Conservation (phyloP, 140 eudicot genomes). For the Erigeron philadelphicus region DNA sequence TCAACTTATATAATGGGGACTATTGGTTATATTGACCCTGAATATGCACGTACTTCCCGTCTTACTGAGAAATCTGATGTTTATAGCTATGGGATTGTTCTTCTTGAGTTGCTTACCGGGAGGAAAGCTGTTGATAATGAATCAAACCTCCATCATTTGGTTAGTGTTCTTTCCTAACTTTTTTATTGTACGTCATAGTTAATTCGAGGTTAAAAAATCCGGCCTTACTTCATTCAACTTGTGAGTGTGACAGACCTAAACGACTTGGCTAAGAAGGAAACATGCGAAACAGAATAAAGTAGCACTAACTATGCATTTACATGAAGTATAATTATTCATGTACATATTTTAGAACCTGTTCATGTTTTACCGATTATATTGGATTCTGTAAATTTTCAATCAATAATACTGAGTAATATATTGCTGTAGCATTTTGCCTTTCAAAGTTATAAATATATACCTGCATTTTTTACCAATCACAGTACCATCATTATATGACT, state of each 20-base stretch:
- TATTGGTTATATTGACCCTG: constrained; percentile 93
- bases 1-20: constrained; percentile 94
- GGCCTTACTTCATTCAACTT: neutral
- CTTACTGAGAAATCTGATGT: constrained; percentile 96
- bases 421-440: too few species aligned
- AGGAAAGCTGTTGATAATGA: constrained; percentile 92
- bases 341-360: too few species aligned
- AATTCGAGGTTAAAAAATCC: neutral
- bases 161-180: constrained; percentile 27
- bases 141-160: constrained; percentile 92
- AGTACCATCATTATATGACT: too few species aligned
- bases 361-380: too few species aligned
- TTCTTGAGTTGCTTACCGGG: constrained; percentile 85
- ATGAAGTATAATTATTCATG: too few species aligned
- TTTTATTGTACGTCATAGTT: neutral
- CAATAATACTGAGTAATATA: too few species aligned
- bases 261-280: neutral
- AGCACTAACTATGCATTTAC: too few species aligned
- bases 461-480: too few species aligned
- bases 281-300: neutral
- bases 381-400: too few species aligned
- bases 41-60: constrained; percentile 94
- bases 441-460: too few species aligned
- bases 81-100: constrained; percentile 84
- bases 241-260: neutral